These are phyloP conservation scores for Stenocarpella maydis DNA, from an alignment of 2,329 filamentous ascomycete genomes.

Conservation along the genomic window DNA sequence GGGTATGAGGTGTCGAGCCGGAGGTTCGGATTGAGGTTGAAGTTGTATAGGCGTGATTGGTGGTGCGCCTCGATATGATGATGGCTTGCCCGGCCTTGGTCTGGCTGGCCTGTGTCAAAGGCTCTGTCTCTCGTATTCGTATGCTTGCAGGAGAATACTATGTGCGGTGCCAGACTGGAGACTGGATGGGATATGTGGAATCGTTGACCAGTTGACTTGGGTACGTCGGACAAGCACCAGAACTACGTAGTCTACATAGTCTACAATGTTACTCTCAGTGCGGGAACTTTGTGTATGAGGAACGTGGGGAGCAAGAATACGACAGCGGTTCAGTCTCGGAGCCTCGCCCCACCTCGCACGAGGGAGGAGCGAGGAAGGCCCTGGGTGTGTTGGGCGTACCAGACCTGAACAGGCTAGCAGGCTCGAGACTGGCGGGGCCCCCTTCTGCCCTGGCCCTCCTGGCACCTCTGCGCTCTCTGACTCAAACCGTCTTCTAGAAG, in stretches of 20 bases:
- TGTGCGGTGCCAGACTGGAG: not conserved
- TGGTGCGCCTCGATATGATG: not conserved
- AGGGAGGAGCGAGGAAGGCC: slow-evolving; percentile 24
- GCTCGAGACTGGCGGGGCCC: not conserved
- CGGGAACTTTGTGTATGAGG: too few relatives aligned
- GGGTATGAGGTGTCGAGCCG: not conserved
- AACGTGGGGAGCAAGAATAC: slow-evolving; percentile 29
- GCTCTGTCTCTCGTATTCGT: not conserved
- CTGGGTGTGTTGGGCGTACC: not conserved
- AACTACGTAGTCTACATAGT: not conserved
- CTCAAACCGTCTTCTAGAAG: slow-evolving; percentile 15
- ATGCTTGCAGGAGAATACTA: not conserved
- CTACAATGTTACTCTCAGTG: not conserved
- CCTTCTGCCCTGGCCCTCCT: slow-evolving; percentile 1
- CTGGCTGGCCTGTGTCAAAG: not conserved
- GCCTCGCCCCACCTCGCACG: slow-evolving; percentile 24
- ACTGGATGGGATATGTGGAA: too few relatives aligned
- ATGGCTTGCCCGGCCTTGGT: not conserved
- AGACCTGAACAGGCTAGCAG: slow-evolving; percentile 21
- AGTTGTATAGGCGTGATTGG: not conserved
- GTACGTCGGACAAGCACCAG: too few relatives aligned
- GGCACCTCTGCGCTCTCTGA: not conserved
- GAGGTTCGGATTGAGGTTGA: not conserved
- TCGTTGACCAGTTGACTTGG: too few relatives aligned
- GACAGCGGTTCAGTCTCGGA: slow-evolving; percentile 3